A percentile compares a stretch with the other conserved stretches of the same genome.
phyloP scores from a whole-genome alignment of 768 basidiomycete species.

The Mycena vitilis region DNA sequence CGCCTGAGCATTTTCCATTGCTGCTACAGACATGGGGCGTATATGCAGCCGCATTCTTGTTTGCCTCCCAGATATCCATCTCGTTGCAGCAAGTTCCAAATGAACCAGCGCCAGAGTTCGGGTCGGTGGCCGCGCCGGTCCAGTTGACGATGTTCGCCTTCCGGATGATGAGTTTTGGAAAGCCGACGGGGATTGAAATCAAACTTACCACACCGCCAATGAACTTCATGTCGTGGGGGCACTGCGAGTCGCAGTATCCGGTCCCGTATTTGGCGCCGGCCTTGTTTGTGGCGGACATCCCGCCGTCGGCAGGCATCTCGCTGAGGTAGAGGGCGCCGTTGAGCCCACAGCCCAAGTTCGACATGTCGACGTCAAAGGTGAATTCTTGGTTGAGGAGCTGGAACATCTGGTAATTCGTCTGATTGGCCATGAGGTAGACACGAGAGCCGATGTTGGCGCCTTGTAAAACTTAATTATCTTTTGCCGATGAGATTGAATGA shows the following conservation, averaged over 20 bases:
- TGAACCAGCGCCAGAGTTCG: conserved; percentile 59
- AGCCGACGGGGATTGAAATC: background rate
- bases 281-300: conserved; percentile 63
- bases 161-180: background rate
- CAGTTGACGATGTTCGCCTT: conserved; percentile 63
- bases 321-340: conserved; percentile 71
- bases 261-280: conserved; percentile 61
- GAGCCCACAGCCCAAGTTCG: conserved; percentile 67
- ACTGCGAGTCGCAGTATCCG: conserved; percentile 59
- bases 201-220: conserved; percentile 62
- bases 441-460: conserved; percentile 55
- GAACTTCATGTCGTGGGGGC: conserved; percentile 70
- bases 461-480: background rate
- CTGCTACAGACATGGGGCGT: conserved; percentile 64
- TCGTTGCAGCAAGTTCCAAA: conserved; percentile 65
- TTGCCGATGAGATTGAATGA: too few species aligned
- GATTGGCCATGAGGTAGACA: conserved; percentile 63
- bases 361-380: conserved; percentile 71
- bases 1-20: conserved; percentile 54
- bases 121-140: conserved; percentile 48
- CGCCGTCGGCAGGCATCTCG: conserved; percentile 69
- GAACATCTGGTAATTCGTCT: conserved; percentile 57
- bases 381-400: conserved; percentile 67
- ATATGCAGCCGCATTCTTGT: conserved; percentile 61
- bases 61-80: conserved; percentile 74